A percentile compares a stretch with the other conserved stretches of the same genome.
Conservation (phyloP, 2,329 filamentous ascomycete species). For the Pseudocercospora fijiensis region DNA sequence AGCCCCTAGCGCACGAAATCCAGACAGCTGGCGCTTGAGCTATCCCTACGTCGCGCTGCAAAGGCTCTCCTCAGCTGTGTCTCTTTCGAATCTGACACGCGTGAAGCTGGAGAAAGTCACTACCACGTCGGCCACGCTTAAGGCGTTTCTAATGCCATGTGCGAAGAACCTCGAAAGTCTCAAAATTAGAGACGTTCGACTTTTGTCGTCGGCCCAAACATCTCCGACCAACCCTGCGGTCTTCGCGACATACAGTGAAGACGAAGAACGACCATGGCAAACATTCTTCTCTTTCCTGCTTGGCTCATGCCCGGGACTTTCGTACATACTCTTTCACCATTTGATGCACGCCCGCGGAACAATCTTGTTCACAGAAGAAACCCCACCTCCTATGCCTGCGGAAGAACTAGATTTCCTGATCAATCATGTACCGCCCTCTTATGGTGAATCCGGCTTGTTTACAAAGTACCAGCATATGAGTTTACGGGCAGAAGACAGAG, state of each 20-base stretch:
- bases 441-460: slow-evolving; percentile 22
- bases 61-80: slow-evolving; percentile 17
- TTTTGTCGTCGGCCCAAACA: slow-evolving; percentile 23
- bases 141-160: slow-evolving; percentile 28
- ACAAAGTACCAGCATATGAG: slow-evolving; percentile 30
- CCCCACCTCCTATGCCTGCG: slow-evolving; percentile 14
- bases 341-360: slow-evolving; percentile 30
- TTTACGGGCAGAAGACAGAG: slow-evolving; percentile 24
- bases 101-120: slow-evolving; percentile 36
- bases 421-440: slow-evolving; percentile 18
- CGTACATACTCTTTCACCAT: slow-evolving; percentile 34
- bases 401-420: slow-evolving; percentile 20
- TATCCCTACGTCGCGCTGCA: slow-evolving; percentile 29
- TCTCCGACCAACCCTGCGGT: slow-evolving; percentile 15
- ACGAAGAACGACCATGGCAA: slow-evolving; percentile 28
- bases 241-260: slow-evolving; percentile 10
- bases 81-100: slow-evolving; percentile 27
- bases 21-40: slow-evolving; percentile 26
- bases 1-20: slow-evolving; percentile 22
- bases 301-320: slow-evolving; percentile 22
- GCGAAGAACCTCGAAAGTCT: slow-evolving; percentile 28
- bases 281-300: slow-evolving; percentile 31
- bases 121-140: slow-evolving; percentile 25
- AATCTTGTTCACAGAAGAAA: slow-evolving; percentile 28
- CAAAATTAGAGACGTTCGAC: slow-evolving; percentile 35